A percentile compares a stretch with the other conserved stretches of the same genome.
phyloP scores from a whole-genome alignment of 2,329 filamentous ascomycete species.

The Cryphonectria radicalis region DNA sequence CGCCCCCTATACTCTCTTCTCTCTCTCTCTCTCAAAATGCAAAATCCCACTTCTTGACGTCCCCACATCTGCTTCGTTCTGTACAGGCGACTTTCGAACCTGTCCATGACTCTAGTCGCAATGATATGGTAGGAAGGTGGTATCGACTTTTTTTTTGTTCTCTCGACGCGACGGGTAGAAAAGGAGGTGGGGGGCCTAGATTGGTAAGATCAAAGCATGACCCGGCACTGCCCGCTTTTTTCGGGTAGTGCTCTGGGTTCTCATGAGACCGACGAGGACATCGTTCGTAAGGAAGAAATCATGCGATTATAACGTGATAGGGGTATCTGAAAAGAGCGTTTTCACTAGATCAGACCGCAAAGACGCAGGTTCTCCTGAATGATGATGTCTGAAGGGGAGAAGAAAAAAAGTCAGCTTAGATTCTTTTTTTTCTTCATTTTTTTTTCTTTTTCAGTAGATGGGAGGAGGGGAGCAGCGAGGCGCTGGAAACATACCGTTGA shows the following conservation, averaged over 20 bases:
- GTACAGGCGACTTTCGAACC: conserved; percentile 26
- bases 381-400: conserved; percentile 79
- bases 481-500: conserved; percentile 75
- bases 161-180: conserved; percentile 24
- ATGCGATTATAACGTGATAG: conserved; percentile 31
- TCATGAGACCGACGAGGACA: conserved; percentile 28
- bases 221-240: conserved; percentile 25
- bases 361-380: conserved; percentile 98
- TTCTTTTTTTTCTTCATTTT: too few relatives aligned
- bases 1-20: conserved; percentile 35
- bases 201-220: conserved; percentile 21
- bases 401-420: conserved; percentile 45
- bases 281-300: conserved; percentile 32
- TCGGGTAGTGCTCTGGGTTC: conserved; percentile 16
- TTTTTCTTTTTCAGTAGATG: background rate
- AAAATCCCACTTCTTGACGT: conserved; percentile 26
- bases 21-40: conserved; percentile 24
- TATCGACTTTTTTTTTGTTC: conserved; percentile 21
- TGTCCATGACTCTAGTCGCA: conserved; percentile 25
- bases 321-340: conserved; percentile 31
- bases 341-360: conserved; percentile 83
- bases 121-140: conserved; percentile 23
- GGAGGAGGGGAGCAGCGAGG: background rate
- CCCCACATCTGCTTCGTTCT: conserved; percentile 27
- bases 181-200: conserved; percentile 8